Base-by-base conservation (phyloP, 768 basidiomycete species). In the Mycena chlorophos region DNA sequence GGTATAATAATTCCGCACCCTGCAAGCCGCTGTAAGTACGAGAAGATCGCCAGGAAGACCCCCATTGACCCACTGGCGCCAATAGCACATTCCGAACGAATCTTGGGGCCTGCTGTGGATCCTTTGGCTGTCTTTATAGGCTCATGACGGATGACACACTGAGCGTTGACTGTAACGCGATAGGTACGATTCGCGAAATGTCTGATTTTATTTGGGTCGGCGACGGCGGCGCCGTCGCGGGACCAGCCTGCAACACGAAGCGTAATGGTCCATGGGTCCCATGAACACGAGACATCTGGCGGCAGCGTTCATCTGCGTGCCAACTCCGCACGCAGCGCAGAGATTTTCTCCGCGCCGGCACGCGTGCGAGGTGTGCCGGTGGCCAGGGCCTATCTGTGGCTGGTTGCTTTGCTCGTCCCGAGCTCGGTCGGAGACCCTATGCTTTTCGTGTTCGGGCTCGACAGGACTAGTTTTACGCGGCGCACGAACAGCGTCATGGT, bases 111-210 rank as follows among this genome's bases (percentile, higher is more conserved):
- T 12, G 30, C 47, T 49, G 54, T 34, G 45, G 38, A 22, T 23
- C 50, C 19, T 49, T 27, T 43, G 51, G 13, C n/a, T 29, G 51
- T 46, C 55, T 52, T 61, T 61, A 61, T 61, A 61, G 27, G 46
- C 56, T 51, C 56, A 52, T 38, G 53, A 52, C 56, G 51, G 34
- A 60, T 61, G 60, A 55, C 60, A 61, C 60, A 45, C 54, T 22
- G 51, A 57, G 31, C 51, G 56, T 57, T 57, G 60, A 57, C n/a
- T n/a, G n/a, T n/a, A n/a, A n/a, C 60, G 55, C 55, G 55, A 57
- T 61, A 61, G 56, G 37, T 46, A 53, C n/a, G 60, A 57, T 61
- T 52, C 55, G 52, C 37, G 49, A 48, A 34, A 49, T 55, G 59
- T 52, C 50, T 57, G 53, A 42, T 38, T 55, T 55, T 49, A 40